Evolutionary conservation across 306 rosid genomes (phyloP).

Genomic region (Canavalia gladiata): DNA sequence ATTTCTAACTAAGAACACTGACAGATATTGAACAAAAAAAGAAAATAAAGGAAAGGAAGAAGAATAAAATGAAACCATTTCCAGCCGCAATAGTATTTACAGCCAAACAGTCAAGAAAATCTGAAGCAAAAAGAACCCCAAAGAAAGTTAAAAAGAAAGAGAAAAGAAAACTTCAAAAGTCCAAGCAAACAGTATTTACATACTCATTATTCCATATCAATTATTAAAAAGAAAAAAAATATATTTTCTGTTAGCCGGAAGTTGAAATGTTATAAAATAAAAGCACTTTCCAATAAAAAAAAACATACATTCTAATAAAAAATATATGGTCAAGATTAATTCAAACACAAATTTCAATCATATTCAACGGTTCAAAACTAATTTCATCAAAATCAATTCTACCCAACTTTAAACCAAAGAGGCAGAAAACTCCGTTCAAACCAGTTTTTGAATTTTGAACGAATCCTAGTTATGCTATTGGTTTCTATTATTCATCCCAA

Average conservation of each 20-base stretch:
- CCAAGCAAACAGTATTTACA: constrained; percentile 13
- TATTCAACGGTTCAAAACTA: too few relatives aligned
- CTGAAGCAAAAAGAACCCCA: background rate
- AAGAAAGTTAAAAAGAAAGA: background rate
- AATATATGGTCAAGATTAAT: too few relatives aligned
- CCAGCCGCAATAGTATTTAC: constrained; percentile 27
- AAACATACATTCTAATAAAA: too few relatives aligned
- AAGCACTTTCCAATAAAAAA: too few relatives aligned
- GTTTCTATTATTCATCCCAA: background rate
- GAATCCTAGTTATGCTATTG: background rate
- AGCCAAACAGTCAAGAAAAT: constrained; percentile 18
- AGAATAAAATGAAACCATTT: constrained; percentile 20
- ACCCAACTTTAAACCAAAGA: too few relatives aligned
- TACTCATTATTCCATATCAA: constrained; percentile 24
- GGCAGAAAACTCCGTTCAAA: background rate
- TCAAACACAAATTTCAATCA: too few relatives aligned
- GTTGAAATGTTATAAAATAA: background rate
- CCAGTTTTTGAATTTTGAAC: constrained; percentile 4
- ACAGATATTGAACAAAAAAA: constrained; percentile 28
- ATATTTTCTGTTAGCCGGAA: constrained; percentile 8
- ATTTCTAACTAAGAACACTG: constrained; percentile 40
- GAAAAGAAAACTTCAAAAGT: background rate
- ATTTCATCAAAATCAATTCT: too few relatives aligned
- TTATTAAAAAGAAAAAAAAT: background rate
- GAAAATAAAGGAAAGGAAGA: constrained; percentile 14